Evolutionary conservation across 1,139 yeast species (phyloP), one percentile per base, ranked within the genome.

Genomic region (Debaryomyces singareniensis): DNA sequence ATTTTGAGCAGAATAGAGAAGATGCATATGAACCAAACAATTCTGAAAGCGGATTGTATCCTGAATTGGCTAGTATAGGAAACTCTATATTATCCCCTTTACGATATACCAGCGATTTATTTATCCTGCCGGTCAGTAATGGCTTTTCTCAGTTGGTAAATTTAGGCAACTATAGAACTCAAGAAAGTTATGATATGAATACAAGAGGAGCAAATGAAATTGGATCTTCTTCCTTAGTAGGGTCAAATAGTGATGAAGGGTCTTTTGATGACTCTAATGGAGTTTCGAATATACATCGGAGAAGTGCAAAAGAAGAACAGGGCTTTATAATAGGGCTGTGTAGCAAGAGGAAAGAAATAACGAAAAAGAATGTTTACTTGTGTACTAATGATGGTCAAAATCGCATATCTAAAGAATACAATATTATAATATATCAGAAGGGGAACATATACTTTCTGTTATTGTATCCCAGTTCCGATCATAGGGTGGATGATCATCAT

Each of bases 341-440:
- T 18, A 9, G n/a, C 9, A n/a, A 18, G n/a, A 18, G 10, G n/a
- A 18, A 32, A 5, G 38, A 34, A 5, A 51, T 61, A 6, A 39
- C 46, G 13, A 43, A 56, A n/a, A 51, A 55, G 30, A 42, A 54
- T 20, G 53, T 59, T 2, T 56, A 59, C 33, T 35, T 63, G n/a
- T 43, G 43, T 5, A 43, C 51, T 1, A 37, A 20, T 3, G 23
- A 25, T 2, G 39, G 31, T 1, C 7, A 7, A 6, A 9, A 7
- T 10, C 13, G 21, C 7, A 39, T 39, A 22, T 45, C 42, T 27
- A 35, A 42, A 30, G 68, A 64, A 35, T 56, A 51, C 34, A 59
- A 53, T 50, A 35, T 66, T 28, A 55, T 66, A 2, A 43, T 59
- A 2, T 64, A 45, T 36, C 29, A 31, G 11, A 53, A 50, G 20